Percentiles rank a stretch among this genome's conserved stretches.
Conservation (phyloP, 1,284 basidiomycete species). For the Golubevia sp. region DNA sequence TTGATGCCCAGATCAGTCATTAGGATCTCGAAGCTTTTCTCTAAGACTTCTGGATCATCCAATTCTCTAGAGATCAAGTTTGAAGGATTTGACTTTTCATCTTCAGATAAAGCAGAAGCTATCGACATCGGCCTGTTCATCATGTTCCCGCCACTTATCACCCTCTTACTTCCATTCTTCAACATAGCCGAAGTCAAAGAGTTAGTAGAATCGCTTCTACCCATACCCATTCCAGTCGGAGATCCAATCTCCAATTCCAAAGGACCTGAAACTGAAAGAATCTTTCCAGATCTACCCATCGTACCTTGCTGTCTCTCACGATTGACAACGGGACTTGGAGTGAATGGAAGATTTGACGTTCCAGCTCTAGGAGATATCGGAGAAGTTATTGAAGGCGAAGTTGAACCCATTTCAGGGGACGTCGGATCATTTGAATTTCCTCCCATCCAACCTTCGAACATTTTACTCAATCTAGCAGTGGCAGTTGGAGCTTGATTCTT, state of each 20-base stretch:
- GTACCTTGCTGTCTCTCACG: constrained; percentile 11
- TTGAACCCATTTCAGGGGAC: constrained; percentile 7
- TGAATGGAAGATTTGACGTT: constrained; percentile 5
- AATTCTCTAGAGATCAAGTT: background rate
- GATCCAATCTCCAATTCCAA: constrained; percentile 26
- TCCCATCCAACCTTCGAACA: constrained; percentile 48
- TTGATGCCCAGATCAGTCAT: constrained; percentile 68
- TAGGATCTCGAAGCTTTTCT: constrained; percentile 26
- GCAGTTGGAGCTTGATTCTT: constrained; percentile 21
- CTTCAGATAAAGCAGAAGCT: constrained; percentile 65
- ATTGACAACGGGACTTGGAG: background rate
- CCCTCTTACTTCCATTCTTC: constrained; percentile 67
- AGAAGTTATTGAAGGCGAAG: background rate
- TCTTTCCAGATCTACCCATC: constrained; percentile 23
- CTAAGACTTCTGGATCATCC: constrained; percentile 15
- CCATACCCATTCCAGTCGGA: background rate
- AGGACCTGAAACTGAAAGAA: constrained; percentile 38
- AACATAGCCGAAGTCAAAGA: constrained; percentile 59
- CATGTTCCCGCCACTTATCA: constrained; percentile 52
- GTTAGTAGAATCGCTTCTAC: background rate
- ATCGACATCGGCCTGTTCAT: constrained; percentile 64
- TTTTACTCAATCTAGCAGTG: constrained; percentile 35
- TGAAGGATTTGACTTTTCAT: constrained; percentile 69
- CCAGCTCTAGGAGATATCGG: background rate
- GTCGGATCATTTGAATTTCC: constrained; percentile 11